Conservation (phyloP, 2,329 filamentous ascomycete genomes). For the Fusarium duplospermum region DNA sequence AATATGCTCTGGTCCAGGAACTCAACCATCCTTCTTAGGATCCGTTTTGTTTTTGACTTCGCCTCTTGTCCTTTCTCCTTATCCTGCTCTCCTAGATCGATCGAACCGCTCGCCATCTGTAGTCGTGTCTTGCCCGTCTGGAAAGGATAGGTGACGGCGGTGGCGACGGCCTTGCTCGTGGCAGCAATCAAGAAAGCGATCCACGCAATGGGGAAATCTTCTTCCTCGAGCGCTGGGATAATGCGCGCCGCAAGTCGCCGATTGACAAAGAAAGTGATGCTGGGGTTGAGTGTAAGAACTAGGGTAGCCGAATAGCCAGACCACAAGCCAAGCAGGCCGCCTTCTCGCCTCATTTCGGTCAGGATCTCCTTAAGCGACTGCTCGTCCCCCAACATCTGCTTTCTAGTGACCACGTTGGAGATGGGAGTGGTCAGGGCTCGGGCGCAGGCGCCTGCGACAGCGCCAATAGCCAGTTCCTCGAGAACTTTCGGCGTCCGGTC, state of each 20-base stretch:
- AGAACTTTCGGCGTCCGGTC: conserved; percentile 65
- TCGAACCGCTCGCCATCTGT: conserved; percentile 66
- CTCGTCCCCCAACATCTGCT: conserved; percentile 72
- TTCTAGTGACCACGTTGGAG: conserved; percentile 83
- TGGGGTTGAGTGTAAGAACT: conserved; percentile 85
- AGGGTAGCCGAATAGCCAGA: conserved; percentile 86
- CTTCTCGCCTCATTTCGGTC: conserved; percentile 72
- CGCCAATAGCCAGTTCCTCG: conserved; percentile 80
- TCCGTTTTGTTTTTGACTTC: neutral
- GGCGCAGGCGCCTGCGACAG: conserved; percentile 78
- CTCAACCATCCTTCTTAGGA: conserved; percentile 27
- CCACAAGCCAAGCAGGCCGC: conserved; percentile 83
- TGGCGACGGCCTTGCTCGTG: conserved; percentile 81
- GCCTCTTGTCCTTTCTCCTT: conserved; percentile 13
- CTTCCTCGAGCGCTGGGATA: conserved; percentile 61
- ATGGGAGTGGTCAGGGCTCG: conserved; percentile 84
- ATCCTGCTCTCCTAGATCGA: conserved; percentile 3
- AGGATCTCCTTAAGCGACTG: conserved; percentile 68
- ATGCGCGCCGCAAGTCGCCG: conserved; percentile 73
- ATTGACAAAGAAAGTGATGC: conserved; percentile 87
- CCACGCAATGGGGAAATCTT: conserved; percentile 54
- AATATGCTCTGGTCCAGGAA: conserved; percentile 66
- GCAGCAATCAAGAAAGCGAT: conserved; percentile 70
- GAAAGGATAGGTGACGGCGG: conserved; percentile 84
- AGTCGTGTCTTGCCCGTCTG: conserved; percentile 85